A percentile compares a stretch with the other conserved stretches of the same genome.
phyloP scores from a whole-genome alignment of 1,284 basidiomycete species.

The Leccinum ponderosum region DNA sequence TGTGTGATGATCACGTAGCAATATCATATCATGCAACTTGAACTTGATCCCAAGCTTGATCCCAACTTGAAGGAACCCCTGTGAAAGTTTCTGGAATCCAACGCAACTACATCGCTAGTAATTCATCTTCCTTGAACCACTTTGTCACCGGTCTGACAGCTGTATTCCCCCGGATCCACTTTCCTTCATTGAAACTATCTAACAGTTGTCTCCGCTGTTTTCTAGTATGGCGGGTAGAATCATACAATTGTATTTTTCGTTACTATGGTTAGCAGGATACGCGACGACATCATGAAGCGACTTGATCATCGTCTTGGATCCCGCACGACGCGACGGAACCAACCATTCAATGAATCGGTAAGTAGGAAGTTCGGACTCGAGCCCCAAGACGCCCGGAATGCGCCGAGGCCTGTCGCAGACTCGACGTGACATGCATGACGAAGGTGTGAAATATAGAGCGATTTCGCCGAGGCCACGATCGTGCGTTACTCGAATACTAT shows the following conservation, averaged over 20 bases:
- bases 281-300: not conserved
- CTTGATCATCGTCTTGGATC: not conserved
- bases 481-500: not conserved
- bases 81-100: too few relatives aligned
- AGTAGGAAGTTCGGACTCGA: not conserved
- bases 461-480: not conserved
- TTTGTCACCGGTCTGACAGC: not conserved
- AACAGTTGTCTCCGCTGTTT: not conserved
- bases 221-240: not conserved
- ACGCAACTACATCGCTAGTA: too few relatives aligned
- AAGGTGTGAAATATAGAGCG: not conserved
- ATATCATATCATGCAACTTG: not conserved
- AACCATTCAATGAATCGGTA: not conserved
- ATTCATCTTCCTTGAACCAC: not conserved
- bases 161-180: not conserved
- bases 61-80: too few relatives aligned
- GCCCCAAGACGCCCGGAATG: not conserved
- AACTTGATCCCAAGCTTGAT: too few relatives aligned
- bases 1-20: not conserved
- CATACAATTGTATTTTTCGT: not conserved
- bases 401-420: not conserved
- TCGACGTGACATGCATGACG: not conserved
- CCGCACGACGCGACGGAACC: not conserved
- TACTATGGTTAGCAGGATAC: not conserved
- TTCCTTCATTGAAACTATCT: not conserved